These are phyloP conservation scores for Schizothecium vesticola DNA, from an alignment of 495 filamentous ascomycete genomes.

Conservation along the genomic window DNA sequence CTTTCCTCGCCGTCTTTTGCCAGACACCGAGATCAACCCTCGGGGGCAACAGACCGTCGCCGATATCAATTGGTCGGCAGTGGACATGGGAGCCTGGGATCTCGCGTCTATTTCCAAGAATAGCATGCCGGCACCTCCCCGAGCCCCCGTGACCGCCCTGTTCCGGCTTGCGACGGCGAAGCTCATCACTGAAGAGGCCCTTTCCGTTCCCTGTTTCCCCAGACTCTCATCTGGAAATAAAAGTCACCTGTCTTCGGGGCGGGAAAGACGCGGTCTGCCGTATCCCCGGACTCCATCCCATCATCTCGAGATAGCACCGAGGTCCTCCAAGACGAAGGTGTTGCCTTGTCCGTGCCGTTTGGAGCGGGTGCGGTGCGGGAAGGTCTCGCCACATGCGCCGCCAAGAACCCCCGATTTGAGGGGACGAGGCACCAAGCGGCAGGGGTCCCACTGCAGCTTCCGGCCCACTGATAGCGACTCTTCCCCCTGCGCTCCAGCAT, in stretches of 20 bases:
- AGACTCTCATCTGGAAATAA: background rate
- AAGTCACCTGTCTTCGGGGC: background rate
- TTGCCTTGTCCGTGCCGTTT: background rate
- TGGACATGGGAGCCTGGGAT: background rate
- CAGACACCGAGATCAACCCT: constrained; percentile 6
- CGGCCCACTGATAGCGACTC: background rate
- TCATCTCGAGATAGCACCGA: background rate
- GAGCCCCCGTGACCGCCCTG: background rate
- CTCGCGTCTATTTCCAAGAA: constrained; percentile 11
- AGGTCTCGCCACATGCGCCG: background rate
- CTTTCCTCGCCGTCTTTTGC: background rate
- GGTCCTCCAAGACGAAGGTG: background rate
- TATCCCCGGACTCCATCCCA: background rate
- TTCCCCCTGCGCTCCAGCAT: background rate
- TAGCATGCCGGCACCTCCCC: constrained; percentile 5
- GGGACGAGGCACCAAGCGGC: background rate
- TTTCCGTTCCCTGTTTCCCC: constrained; percentile 1
- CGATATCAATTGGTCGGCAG: background rate
- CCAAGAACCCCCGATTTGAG: background rate
- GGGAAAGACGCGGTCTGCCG: background rate
- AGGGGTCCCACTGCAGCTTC: background rate
- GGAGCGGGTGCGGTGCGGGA: background rate
- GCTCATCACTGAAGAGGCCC: background rate
- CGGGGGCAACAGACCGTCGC: constrained; percentile 8
- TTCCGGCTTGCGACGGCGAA: background rate